phyloP scores from a whole-genome alignment of 345 rosid genomes.

The Citrus inodora region DNA sequence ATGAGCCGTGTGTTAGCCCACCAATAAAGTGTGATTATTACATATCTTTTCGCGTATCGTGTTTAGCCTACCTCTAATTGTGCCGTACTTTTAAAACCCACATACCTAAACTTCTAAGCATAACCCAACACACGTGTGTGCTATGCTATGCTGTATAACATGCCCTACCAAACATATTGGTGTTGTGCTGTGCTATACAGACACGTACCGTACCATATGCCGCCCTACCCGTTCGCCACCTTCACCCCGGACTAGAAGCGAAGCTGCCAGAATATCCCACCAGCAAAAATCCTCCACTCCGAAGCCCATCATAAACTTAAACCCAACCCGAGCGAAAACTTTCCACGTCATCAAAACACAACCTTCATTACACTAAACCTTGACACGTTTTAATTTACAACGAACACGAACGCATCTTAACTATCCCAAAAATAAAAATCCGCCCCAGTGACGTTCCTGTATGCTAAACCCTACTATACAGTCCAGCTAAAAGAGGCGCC shows the following conservation, averaged over 20 bases:
- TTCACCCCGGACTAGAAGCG: background rate
- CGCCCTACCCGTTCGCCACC: too few species aligned
- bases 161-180: rapidly evolving
- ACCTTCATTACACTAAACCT: too few species aligned
- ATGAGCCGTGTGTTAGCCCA: too few species aligned
- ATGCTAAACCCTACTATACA: background rate
- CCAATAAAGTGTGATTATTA: too few species aligned
- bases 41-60: rapidly evolving
- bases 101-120: rapidly evolving
- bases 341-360: background rate
- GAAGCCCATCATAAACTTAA: background rate
- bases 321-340: background rate
- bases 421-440: background rate
- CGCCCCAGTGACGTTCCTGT: background rate
- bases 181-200: rapidly evolving
- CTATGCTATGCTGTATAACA: too few species aligned
- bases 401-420: too few species aligned
- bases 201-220: too few species aligned
- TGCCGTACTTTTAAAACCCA: too few species aligned
- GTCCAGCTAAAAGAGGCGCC: background rate
- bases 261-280: background rate
- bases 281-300: background rate
- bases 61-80: rapidly evolving
- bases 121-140: too few species aligned
- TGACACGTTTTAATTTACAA: background rate